Evolutionary conservation across 2,329 filamentous ascomycete genomes (phyloP).

Genomic region (Cercospora nicotianae): DNA sequence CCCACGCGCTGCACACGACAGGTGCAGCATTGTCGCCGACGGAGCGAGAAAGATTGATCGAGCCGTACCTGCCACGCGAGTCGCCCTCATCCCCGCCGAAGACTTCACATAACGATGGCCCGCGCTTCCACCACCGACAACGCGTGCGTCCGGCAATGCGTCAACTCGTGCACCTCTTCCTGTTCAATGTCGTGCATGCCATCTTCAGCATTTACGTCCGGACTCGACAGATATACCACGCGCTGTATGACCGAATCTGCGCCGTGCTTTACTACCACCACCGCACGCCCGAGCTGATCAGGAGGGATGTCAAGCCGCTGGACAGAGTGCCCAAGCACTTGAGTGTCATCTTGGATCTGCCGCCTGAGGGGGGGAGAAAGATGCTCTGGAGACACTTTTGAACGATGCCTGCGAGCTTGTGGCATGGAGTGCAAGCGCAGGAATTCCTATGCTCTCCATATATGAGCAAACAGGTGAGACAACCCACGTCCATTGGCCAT

Average conservation of each 20-base stretch:
- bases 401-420: conserved; percentile 89
- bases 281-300: conserved; percentile 87
- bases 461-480: conserved; percentile 87
- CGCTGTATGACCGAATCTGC: conserved; percentile 72
- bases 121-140: conserved; percentile 30
- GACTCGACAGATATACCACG: conserved; percentile 74
- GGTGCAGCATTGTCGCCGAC: conserved; percentile 33
- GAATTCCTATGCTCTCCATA: conserved; percentile 81
- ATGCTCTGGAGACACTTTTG: conserved; percentile 78
- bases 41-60: conserved; percentile 37
- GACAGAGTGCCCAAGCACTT: conserved; percentile 78
- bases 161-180: conserved; percentile 58
- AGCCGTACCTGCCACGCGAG: conserved; percentile 38
- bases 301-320: conserved; percentile 76
- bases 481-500: no score
- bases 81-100: conserved; percentile 19
- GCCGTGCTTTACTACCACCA: conserved; percentile 93
- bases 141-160: conserved; percentile 35
- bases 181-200: conserved; percentile 71
- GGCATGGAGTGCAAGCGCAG: conserved; percentile 88
- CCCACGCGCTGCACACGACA: conserved; percentile 33
- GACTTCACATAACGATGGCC: conserved; percentile 14
- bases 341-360: conserved; percentile 77
- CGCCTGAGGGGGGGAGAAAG: conserved; percentile 66
- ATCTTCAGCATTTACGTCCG: conserved; percentile 88